Percentiles rank a stretch among this genome's conserved stretches.
Conservation (phyloP, 192 early-diverging fungal genomes). For the Backusella parvicylindrica region DNA sequence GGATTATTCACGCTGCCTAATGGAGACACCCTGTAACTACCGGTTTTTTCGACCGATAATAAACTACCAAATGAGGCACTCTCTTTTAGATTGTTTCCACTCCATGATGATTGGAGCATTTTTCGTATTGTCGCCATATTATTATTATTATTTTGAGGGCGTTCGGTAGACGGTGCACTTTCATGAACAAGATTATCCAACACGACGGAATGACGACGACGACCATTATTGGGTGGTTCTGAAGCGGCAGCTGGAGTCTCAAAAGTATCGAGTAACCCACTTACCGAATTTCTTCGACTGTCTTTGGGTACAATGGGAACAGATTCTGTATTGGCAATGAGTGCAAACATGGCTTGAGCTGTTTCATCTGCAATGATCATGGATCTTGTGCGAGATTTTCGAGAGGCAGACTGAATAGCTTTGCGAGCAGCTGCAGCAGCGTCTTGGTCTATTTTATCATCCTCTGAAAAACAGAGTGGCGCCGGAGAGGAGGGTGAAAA, state of each 20-base stretch:
- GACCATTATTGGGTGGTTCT: too few relatives aligned
- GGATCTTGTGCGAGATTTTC: conserved; percentile 13
- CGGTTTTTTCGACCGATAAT: background rate
- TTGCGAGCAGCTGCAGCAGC: conserved; percentile 4
- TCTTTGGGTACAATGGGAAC: background rate
- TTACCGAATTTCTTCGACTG: background rate
- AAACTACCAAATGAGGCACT: conserved; percentile 9
- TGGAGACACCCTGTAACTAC: background rate
- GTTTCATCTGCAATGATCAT: conserved; percentile 6
- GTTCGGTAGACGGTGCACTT: background rate
- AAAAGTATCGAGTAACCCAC: background rate
- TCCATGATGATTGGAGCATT: conserved; percentile 27
- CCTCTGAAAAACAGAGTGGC: background rate
- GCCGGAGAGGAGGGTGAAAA: background rate
- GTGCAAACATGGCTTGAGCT: background rate
- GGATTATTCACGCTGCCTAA: background rate
- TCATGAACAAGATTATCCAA: background rate
- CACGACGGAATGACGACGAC: background rate
- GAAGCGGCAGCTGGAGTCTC: too few relatives aligned
- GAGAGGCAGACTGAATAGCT: conserved; percentile 12
- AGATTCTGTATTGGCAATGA: background rate
- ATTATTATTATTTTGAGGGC: background rate
- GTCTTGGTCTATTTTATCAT: background rate
- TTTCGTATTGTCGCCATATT: conserved; percentile 18
- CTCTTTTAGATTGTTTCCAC: conserved; percentile 11